A percentile compares a stretch with the other conserved stretches of the same genome.
Conservation (phyloP, 371 early-diverging fungal species). For the Mortierella sp. region DNA sequence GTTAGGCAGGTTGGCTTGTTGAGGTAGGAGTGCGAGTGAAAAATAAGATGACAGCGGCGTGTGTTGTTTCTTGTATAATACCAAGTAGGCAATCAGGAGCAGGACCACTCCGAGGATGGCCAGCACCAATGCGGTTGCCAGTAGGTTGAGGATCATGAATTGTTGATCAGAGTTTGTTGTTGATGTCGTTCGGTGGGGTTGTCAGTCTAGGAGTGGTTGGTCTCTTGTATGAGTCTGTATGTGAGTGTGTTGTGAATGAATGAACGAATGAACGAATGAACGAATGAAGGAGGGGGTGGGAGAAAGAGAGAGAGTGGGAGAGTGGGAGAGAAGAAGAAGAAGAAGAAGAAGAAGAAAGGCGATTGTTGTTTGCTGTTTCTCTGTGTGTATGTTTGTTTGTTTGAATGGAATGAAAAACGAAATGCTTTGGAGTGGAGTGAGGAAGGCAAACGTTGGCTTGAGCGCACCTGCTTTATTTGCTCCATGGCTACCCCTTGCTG, state of each 20-base stretch:
- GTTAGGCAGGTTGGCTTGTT: neutral
- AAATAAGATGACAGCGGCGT: neutral
- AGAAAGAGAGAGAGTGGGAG: too few species aligned
- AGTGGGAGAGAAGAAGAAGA: too few species aligned
- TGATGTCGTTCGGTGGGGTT: neutral
- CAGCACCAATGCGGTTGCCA: slow-evolving; percentile 43
- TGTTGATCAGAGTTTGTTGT: neutral
- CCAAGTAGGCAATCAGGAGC: slow-evolving; percentile 44
- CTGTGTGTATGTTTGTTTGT: neutral
- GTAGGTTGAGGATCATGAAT: slow-evolving; percentile 43
- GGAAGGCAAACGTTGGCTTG: neutral
- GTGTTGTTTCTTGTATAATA: neutral
- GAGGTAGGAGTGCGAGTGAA: neutral
- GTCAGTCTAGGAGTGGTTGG: neutral
- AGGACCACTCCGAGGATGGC: slow-evolving; percentile 49
- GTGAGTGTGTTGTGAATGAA: neutral
- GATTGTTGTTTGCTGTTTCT: too few species aligned
- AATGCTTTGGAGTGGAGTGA: neutral
- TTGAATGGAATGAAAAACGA: neutral
- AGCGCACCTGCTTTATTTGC: too few species aligned
- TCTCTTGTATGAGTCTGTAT: neutral
- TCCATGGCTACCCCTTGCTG: neutral
- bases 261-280: slow-evolving; percentile 3
- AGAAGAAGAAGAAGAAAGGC: neutral
- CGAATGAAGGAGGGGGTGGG: neutral